Base-by-base conservation (phyloP, 257 asterid species). In the Forsythia viridissima region DNA sequence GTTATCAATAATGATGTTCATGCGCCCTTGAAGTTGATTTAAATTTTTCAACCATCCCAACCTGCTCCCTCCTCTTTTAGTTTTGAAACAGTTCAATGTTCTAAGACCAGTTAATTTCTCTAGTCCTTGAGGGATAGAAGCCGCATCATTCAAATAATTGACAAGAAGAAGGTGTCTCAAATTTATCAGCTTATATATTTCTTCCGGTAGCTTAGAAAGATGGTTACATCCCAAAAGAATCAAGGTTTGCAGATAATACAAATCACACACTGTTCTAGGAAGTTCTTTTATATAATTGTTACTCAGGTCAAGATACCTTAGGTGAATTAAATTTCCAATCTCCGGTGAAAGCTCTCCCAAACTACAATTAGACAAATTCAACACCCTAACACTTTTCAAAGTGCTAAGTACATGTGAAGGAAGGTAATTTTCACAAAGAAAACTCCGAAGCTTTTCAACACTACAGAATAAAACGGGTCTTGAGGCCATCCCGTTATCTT, bases 31-130 rank as follows among this genome's bases (percentile, higher is more conserved):
- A 21, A 77, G 81, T 3, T 73, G 38, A 70, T 81, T 63, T 37
- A 82, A 24, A 20, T 68, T 3, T 7, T 59, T 67, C 72, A 82
- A 38, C n/a, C 13, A 20, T 72, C 42, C 61, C 18, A 67, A 66
- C 34, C 68, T 70, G 9, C 4, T 67, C 46, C 13, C 8, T 5
- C 63, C 21, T 13, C 15, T 11, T 1, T 10, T 2, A 9, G 21
- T 20, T 15, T 1, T 18, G n/a, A 51, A 51, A 13, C 10, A 0
- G 16, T 0, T 15, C 6, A 51, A 15, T 51, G 59, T 10, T 1
- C 59, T 51, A 0, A 51, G 42, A 36, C 10, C 13, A 4, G 75
- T 79, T 73, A 43, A 42, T 42, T 42, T 43, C 51, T 46, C 55
- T 12, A 46, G 0, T 46, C 15, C 55, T 46, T 10, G 55, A 46